Evolutionary conservation across 805 yeast species (phyloP).

Genomic region (Kregervanrija delftensis): DNA sequence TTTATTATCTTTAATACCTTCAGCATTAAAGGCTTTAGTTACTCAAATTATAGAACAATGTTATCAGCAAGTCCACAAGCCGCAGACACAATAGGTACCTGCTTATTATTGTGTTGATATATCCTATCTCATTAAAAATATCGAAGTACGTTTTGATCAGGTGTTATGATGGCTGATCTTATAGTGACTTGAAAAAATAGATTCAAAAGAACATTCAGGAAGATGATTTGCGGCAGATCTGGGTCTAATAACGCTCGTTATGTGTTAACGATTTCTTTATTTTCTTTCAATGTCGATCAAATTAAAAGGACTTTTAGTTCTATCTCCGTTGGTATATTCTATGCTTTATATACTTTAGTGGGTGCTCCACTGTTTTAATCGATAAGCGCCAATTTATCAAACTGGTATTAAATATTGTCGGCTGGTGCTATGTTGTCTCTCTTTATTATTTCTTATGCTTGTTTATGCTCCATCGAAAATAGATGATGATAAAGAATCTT

Average conservation of each 20-base stretch:
- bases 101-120: conserved; percentile 15
- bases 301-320: conserved; percentile 45
- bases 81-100: conserved; percentile 25
- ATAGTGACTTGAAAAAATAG: conserved; percentile 4
- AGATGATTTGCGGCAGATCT: neutral
- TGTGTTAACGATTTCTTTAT: conserved; percentile 3
- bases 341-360: conserved; percentile 50
- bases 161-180: conserved; percentile 5
- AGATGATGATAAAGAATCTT: conserved; percentile 4
- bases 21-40: conserved; percentile 34
- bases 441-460: conserved; percentile 14
- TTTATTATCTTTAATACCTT: conserved; percentile 42
- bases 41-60: conserved; percentile 18
- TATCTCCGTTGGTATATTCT: conserved; percentile 31
- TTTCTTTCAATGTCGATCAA: conserved; percentile 43
- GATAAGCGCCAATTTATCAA: conserved; percentile 44
- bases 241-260: conserved; percentile 7
- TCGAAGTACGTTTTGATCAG: conserved; percentile 19
- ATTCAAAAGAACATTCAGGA: neutral
- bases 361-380: conserved; percentile 58
- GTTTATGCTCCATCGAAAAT: conserved; percentile 35
- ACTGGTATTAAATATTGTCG: conserved; percentile 45
- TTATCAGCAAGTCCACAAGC: conserved; percentile 18
- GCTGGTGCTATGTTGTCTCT: conserved; percentile 19
- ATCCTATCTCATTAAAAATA: conserved; percentile 14